These are phyloP conservation scores for Endocalyx cinctus DNA, from an alignment of 2,329 filamentous ascomycete species.

Conservation along the genomic window DNA sequence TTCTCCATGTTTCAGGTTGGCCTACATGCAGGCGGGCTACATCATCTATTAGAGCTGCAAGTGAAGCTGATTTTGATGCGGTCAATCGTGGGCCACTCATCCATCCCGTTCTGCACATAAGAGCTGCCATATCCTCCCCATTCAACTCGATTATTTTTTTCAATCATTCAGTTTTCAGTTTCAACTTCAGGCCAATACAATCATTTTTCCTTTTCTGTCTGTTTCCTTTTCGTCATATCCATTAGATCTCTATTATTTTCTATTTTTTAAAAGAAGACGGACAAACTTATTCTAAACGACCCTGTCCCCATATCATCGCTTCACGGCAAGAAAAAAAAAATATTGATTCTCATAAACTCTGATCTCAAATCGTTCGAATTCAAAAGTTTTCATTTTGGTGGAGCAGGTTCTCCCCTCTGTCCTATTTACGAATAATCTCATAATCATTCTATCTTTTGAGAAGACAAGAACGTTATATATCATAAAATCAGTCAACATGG, in stretches of 20 bases:
- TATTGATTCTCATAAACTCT: no score
- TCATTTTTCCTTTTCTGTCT: slow-evolving; percentile 19
- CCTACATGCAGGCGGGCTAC: slow-evolving; percentile 15
- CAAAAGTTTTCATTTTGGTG: slow-evolving; percentile 11
- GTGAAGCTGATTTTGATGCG: slow-evolving; percentile 24
- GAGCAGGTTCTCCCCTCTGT: slow-evolving; percentile 27
- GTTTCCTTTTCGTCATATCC: slow-evolving; percentile 18
- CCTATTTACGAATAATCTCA: slow-evolving; percentile 18
- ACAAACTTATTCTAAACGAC: slow-evolving; percentile 9
- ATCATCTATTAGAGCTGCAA: slow-evolving; percentile 15
- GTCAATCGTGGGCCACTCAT: slow-evolving; percentile 19
- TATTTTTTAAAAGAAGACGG: no score
- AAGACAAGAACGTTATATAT: slow-evolving; percentile 21
- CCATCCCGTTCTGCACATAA: slow-evolving; percentile 29
- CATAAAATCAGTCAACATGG: slow-evolving; percentile 30
- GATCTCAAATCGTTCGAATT: background rate
- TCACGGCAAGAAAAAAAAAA: slow-evolving; percentile 20
- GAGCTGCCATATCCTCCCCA: slow-evolving; percentile 24
- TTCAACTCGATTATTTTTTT: slow-evolving; percentile 13
- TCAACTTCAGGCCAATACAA: slow-evolving; percentile 25
- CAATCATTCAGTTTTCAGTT: slow-evolving; percentile 22
- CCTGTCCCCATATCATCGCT: slow-evolving; percentile 19
- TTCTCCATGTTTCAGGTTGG: slow-evolving; percentile 30
- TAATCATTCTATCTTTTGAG: slow-evolving; percentile 22
- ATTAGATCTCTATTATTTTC: slow-evolving; percentile 21